These are phyloP conservation scores for Dacryopinax primogenitus DNA, from an alignment of 768 basidiomycete species.

Conservation along the genomic window DNA sequence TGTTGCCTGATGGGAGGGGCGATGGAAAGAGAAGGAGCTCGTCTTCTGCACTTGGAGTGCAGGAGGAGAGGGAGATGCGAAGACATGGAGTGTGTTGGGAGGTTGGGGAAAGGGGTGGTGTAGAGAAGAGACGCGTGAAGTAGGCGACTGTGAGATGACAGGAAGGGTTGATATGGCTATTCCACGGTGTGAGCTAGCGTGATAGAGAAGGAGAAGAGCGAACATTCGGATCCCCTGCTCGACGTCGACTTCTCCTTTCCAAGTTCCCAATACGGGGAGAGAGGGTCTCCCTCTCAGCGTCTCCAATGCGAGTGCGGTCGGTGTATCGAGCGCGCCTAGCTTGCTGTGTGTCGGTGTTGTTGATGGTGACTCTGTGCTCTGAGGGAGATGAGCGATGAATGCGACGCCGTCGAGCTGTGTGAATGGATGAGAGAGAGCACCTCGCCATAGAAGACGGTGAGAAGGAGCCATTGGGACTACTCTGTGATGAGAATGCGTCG, in stretches of 20 bases:
- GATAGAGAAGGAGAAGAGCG: not conserved
- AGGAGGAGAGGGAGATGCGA: not conserved
- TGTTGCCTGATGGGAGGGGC: not conserved
- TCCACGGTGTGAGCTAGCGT: not conserved
- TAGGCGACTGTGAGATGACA: not conserved
- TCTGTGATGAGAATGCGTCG: too few species aligned
- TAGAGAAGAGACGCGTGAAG: constrained; percentile 3
- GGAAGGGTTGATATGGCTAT: constrained; percentile 5
- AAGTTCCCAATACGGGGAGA: not conserved
- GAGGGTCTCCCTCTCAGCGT: not conserved
- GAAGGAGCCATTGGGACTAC: constrained; percentile 5
- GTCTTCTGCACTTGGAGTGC: not conserved
- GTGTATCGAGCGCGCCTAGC: not conserved
- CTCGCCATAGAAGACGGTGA: not conserved
- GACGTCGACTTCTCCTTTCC: not conserved
- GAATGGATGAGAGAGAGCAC: not conserved
- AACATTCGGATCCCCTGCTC: not conserved
- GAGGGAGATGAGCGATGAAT: not conserved
- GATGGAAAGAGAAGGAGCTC: not conserved
- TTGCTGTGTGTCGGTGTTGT: not conserved
- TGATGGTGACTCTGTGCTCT: not conserved
- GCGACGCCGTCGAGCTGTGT: not conserved
- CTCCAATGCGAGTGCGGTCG: not conserved
- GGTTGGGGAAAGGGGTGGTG: not conserved
- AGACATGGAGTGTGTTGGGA: not conserved